Base-by-base conservation (phyloP, 495 filamentous ascomycete species). In the Parmelia sp. region DNA sequence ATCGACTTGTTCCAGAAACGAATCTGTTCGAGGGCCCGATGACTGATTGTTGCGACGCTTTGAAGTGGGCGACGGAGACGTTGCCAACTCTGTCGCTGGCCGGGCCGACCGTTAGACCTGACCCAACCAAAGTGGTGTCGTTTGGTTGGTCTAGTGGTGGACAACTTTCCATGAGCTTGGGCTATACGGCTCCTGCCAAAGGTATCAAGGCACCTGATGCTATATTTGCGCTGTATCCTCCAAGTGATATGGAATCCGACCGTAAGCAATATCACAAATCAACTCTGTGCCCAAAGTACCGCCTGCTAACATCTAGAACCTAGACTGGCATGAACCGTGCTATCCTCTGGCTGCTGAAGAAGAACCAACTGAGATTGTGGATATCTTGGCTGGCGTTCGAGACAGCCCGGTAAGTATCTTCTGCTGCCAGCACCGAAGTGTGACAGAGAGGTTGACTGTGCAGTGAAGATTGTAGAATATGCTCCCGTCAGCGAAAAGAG, bases 1-100 rank as follows among this genome's bases (percentile, higher is more conserved):
- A 85, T 82, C 10, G 83, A 10, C 76, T 86, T 3, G 83, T 81
- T 63, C 84, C 84, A 0, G 82, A 86, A 59, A 65, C 75, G 4
- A 76, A 29, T 19, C 62, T 85, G 0, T 9, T 70, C n/a, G 76
- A 83, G 2, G 83, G 83, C 0, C 73, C 66, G 2, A 80, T 86
- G 71, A 60, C 58, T 0, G 84, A 86, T 68, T 74, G 77, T 21
- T 58, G 71, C 39, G 76, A 82, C 61, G 83, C 82, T 2, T 65
- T 57, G 19, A 36, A 56, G 23, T 68, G 66, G 66, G 79, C 11
- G 60, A 67, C 0, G 47, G 33, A 51, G 8, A 35, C 23, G 0
- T 71, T 84, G 23, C 80, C 82, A 0, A 29, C 27, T 0, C 23
- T 79, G 0, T 9, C 44, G 0, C 66, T 74, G 21, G 64, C 21